Base-by-base conservation (phyloP, 495 filamentous ascomycete species). In the Penicillium herquei region DNA sequence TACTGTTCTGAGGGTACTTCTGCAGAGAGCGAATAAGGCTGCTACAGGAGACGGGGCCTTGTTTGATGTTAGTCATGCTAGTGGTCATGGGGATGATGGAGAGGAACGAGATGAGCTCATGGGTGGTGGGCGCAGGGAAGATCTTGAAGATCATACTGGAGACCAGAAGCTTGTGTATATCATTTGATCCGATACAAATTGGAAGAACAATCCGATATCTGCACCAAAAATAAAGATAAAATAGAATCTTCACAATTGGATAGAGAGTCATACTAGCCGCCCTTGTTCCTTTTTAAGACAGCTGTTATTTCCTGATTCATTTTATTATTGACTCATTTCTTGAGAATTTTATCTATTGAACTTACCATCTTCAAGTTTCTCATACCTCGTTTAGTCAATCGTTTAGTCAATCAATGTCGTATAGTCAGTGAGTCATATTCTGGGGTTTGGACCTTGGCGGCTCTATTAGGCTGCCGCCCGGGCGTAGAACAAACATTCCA, bases 21-120 rank as follows among this genome's bases (percentile, higher is more conserved):
- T 86, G 44, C 62, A 62, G 34, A 52, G 69, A 53, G 67, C 71
- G 58, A 84, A 83, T 58, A 53, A 63, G 14, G 66, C 41, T n/a
- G 49, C 51, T 39, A 52, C 50, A 39, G 30, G 11, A 30, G 30
- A 11, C 14, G 30, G 30, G n/a, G 8, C 50, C 5, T 34, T 52
- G 50, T 52, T 43, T 18, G 39, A 44, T 18, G 39, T 32, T 8
- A 8, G 21, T 0, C 26, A 43, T 7, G 17, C 6, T 41, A 34
- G 33, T 35, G 16, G 35, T 17, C 7, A 10, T 26, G 43, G 35
- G 1, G 8, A 41, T 42, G 63, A 58, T 47, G 64, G 60, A 3
- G 72, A 65, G 51, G 73, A 76, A 62, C 59, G 66, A 16, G 71
- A 73, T 52, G 71, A 64, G 44, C 66, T 77, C 17, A 74, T 77